Percentiles rank a stretch among this genome's conserved stretches.
phyloP scores from a whole-genome alignment of 768 basidiomycete genomes.

The Dioszegia aurantiaca region DNA sequence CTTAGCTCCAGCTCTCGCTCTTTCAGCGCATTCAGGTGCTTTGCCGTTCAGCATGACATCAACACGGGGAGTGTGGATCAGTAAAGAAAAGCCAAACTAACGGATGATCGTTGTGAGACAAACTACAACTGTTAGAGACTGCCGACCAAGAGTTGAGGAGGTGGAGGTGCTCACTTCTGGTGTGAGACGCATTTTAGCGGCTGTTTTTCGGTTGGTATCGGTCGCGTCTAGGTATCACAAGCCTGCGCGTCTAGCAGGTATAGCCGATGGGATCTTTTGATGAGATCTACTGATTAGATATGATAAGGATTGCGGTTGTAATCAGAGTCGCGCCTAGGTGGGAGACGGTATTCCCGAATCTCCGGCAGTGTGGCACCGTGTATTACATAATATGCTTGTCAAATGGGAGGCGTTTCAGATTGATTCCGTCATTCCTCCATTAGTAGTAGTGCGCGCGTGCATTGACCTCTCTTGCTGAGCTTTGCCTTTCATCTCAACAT shows the following conservation, averaged over 20 bases:
- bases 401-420: slow-evolving; percentile 12
- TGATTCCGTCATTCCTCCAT: slow-evolving; percentile 1
- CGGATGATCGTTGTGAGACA: slow-evolving; percentile 43
- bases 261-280: background rate
- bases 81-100: slow-evolving; percentile 21
- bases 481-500: background rate
- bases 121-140: slow-evolving; percentile 17
- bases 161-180: slow-evolving; percentile 44
- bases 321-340: background rate
- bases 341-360: background rate
- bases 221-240: background rate
- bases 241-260: no score
- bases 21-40: slow-evolving; percentile 52
- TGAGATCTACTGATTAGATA: background rate
- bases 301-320: background rate
- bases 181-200: slow-evolving; percentile 47
- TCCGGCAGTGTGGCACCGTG: slow-evolving; percentile 8
- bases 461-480: no score
- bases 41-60: slow-evolving; percentile 23
- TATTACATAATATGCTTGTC: background rate
- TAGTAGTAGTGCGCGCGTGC: background rate
- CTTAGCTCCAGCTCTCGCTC: slow-evolving; percentile 51
- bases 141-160: slow-evolving; percentile 8
- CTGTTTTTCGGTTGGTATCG: background rate
- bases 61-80: background rate